phyloP scores from a whole-genome alignment of 805 yeast genomes.

The Suhomyces canberraensis region DNA sequence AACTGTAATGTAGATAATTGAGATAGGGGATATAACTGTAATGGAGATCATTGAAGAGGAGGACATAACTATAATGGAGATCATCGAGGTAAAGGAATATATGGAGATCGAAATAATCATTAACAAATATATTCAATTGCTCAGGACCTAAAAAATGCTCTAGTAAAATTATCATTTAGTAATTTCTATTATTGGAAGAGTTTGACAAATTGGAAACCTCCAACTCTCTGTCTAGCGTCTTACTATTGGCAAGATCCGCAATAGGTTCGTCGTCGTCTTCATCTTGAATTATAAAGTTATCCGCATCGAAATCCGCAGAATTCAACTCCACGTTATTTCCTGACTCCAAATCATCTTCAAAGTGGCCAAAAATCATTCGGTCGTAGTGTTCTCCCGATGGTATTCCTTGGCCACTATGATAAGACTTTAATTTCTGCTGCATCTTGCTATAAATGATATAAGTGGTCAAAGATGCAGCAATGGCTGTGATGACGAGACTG shows the following conservation, averaged over 20 bases:
- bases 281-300: conserved; percentile 39
- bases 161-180: too few species aligned
- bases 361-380: conserved; percentile 37
- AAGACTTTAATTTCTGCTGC: conserved; percentile 34
- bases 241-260: conserved; percentile 2
- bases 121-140: too few species aligned
- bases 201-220: conserved; percentile 2
- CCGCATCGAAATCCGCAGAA: conserved; percentile 37
- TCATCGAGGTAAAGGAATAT: too few species aligned
- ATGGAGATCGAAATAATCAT: too few species aligned
- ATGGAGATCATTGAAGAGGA: too few species aligned
- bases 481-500: conserved; percentile 55
- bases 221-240: background rate
- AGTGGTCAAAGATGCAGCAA: conserved; percentile 57
- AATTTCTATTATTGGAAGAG: conserved; percentile 8
- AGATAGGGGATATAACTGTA: too few species aligned
- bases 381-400: conserved; percentile 20
- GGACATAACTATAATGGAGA: too few species aligned
- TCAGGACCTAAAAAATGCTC: too few species aligned
- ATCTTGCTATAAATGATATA: conserved; percentile 61
- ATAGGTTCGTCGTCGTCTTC: conserved; percentile 24
- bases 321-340: conserved; percentile 31
- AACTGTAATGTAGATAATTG: too few species aligned
- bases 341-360: conserved; percentile 35
- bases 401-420: conserved; percentile 15